Base-by-base conservation (phyloP, 257 asterid genomes). In the Jacaranda copaia region DNA sequence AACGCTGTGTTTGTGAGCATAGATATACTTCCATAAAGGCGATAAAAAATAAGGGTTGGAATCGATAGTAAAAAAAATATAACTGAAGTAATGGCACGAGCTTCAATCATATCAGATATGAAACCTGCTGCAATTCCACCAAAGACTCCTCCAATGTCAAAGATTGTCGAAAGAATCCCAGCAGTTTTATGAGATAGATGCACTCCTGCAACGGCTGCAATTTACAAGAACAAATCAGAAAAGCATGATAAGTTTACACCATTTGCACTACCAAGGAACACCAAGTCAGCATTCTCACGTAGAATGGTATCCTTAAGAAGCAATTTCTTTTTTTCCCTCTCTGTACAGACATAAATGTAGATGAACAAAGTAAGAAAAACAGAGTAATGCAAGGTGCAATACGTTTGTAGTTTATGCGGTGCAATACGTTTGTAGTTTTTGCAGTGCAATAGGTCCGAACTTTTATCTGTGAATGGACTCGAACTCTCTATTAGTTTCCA, bases 101-200 rank as follows among this genome's bases (percentile, higher is more conserved):
- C 99, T 83, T 88, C 98, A 14, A 91, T 88, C 49, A 48, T 39
- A 78, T 96, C 99, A 0, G 98, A 96, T 39, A 93, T 59, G 25
- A 81, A 83, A 43, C 98, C 99, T 1, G 99, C 98, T 66, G 85
- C 80, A 77, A 96, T 88, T 36, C 97, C 98, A n/a, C 99, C 98
- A 43, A 88, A 20, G 18, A 90, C 96, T 42, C 99, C 97, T 77
- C 99, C 99, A 32, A 91, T 81, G 85, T 96, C 98, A 63, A 96
- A 96, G 77, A 91, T 72, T 64, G 94, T 87, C 1, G 99, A 96
- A 76, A 93, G 93, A 65, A 91, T 88, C 53, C 99, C 99, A 48
- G 99, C 97, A 13, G 84, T 87, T 84, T 82, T 78, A 68, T 93
- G 93, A 52, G 98, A 91, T 46, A 93, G 76, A 79, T 90, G 88